A percentile compares a stretch with the other conserved stretches of the same genome.
These are phyloP conservation scores for Coniochaeta hoffmannii DNA, from an alignment of 2,329 filamentous ascomycete genomes.

Conservation along the genomic window DNA sequence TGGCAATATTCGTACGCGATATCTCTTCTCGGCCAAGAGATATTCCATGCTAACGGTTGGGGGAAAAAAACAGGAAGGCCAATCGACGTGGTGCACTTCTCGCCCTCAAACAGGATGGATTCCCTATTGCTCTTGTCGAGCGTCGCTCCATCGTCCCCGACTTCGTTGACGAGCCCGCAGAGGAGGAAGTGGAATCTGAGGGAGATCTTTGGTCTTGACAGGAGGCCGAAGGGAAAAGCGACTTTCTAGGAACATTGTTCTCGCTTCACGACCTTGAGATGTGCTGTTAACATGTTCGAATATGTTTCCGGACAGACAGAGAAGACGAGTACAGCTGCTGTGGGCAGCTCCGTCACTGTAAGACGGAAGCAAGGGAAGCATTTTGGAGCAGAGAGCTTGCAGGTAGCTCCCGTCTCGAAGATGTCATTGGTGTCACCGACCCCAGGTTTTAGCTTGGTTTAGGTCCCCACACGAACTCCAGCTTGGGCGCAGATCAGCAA, in stretches of 20 bases:
- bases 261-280: no score
- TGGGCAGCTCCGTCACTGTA: no score
- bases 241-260: background rate
- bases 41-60: no score
- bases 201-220: slow-evolving; percentile 9
- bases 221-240: slow-evolving; percentile 6
- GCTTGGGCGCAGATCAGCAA: background rate
- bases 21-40: background rate
- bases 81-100: slow-evolving; percentile 20
- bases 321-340: no score
- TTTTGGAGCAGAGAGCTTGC: background rate
- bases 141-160: slow-evolving; percentile 2
- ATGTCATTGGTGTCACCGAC: slow-evolving; percentile 1
- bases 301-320: no score
- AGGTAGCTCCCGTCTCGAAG: background rate
- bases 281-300: no score
- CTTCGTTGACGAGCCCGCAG: slow-evolving; percentile 1
- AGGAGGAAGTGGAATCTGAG: slow-evolving; percentile 10
- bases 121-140: slow-evolving; percentile 4
- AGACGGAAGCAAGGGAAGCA: no score
- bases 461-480: background rate
- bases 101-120: slow-evolving; percentile 1
- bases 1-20: slow-evolving; percentile 29
- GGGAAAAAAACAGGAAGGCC: slow-evolving; percentile 17
- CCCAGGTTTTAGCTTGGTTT: background rate